A percentile compares a stretch with the other conserved stretches of the same genome.
Evolutionary conservation across 352 stramenopile species (phyloP).

Genomic region (Globisporangium heterothallicum): DNA sequence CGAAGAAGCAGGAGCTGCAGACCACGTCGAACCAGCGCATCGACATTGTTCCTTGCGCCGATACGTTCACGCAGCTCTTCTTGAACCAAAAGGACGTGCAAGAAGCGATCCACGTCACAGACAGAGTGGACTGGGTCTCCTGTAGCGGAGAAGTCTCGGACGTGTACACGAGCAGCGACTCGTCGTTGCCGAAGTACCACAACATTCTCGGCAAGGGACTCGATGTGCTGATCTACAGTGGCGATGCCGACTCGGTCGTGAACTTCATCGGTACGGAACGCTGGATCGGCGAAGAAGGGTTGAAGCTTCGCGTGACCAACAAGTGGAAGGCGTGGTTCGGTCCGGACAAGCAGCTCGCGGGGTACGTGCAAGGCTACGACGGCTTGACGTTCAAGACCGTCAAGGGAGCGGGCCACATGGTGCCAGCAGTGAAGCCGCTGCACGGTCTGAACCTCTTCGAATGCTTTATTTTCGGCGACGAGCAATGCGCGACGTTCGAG

Average conservation of each 20-base stretch:
- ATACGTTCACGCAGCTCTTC: slow-evolving; percentile 56
- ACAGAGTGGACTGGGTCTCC: slow-evolving; percentile 41
- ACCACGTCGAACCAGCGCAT: slow-evolving; percentile 26
- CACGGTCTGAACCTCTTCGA: slow-evolving; percentile 71
- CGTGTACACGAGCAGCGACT: slow-evolving; percentile 1
- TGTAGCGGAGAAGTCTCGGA: slow-evolving; percentile 16
- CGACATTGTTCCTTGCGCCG: slow-evolving; percentile 48
- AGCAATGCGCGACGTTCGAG: slow-evolving; percentile 36
- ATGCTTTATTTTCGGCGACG: slow-evolving; percentile 63
- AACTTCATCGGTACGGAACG: slow-evolving; percentile 85
- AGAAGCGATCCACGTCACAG: slow-evolving; percentile 38
- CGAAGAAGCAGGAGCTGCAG: slow-evolving; percentile 18
- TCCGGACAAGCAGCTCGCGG: slow-evolving; percentile 70
- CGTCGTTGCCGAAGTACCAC: slow-evolving; percentile 53
- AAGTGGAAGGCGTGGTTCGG: slow-evolving; percentile 52
- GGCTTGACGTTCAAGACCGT: slow-evolving; percentile 86
- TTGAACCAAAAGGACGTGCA: slow-evolving; percentile 51
- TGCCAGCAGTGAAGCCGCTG: slow-evolving; percentile 55
- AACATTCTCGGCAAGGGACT: slow-evolving; percentile 42
- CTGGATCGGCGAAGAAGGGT: slow-evolving; percentile 51
- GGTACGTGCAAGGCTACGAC: slow-evolving; percentile 79
- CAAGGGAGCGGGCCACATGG: slow-evolving; percentile 88
- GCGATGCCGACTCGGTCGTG: slow-evolving; percentile 63
- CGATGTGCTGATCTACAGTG: slow-evolving; percentile 60
- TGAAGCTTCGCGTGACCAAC: slow-evolving; percentile 33